Base-by-base conservation (phyloP, 208 protist species). In the Herpetomonas muscarum region DNA sequence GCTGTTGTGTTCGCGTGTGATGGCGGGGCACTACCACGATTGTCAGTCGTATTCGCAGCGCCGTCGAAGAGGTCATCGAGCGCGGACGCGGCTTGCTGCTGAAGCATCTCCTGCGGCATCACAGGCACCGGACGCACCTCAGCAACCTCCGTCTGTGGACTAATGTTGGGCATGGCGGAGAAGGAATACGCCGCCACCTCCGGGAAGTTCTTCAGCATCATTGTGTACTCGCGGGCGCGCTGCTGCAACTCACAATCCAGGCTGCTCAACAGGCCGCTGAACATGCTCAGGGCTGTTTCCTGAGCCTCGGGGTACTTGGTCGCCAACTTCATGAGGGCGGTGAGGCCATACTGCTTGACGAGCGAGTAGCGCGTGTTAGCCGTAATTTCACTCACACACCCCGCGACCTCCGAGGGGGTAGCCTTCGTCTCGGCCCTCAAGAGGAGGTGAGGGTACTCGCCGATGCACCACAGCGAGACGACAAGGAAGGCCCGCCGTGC, bases 381-480 rank as follows among this genome's bases (percentile, higher is more conserved):
- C 0, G 92, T 85, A 48, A 96, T 71, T 21, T 79, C 73, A 25
- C 65, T 74, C 44, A 96, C 55, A 52, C 70, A 79, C 32, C 50
- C 62, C 30, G 81, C 79, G 17, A 96, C 72, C 32, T 84, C 76
- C 1, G 70, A 47, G 10, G 60, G 58, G 4, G 59, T 64, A 0
- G 69, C 29, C 48, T 75, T 58, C 24, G 69, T 56, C 21, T 55
- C 52, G 39, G 48, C 26, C 36, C 25, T 44, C 0, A 85, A 61
- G 19, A 99, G 80, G 12, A 94, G 34, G 52, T 98, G 90, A 6
- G 90, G 84, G 71, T 94, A 99, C 80, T 99, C 98, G 51, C 98
- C 98, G 44, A 99, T 85, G 67, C 76, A 90, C 96, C 97, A 99
- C 22, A 98, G 63, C 3, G 81, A 83, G 15, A 93, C 89, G 51